Base-by-base conservation (phyloP, 129 eudicot species). In the Flaveria ramosissima region DNA sequence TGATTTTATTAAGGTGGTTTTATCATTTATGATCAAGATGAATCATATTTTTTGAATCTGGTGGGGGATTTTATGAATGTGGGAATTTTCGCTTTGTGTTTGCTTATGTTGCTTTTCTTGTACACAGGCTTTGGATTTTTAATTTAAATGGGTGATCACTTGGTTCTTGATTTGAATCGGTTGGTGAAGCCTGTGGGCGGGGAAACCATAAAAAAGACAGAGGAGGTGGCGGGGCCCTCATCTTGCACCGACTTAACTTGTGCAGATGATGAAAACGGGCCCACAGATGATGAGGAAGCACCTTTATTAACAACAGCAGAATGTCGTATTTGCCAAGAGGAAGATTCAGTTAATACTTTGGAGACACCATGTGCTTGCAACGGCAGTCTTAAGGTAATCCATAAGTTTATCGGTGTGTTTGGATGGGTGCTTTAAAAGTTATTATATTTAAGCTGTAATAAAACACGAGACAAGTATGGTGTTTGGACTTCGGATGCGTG, bases 251-350 rank as follows among this genome's bases (percentile, higher is more conserved):
- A 77, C 4, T 42, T 47, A 30, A 73, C 56, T 74, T 69, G 69
- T 48, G 84, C 78, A 51, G 86, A 78, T 39, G 88, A 68, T 74
- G 93, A 76, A 59, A 79, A 81, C 9, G 71, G 76, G 59, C 86
- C 86, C 76, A 64, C 67, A 26, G 84, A 64, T 32, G 88, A 90
- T 73, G 98, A 91, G 84, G 85, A 85, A 66, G 92, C 91, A 36
- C 96, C 97, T 46, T 81, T 94, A 19, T 79, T 94, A 68, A 72
- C 83, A 59, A 50, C 81, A 71, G 94, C 84, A 6, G 99, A 95
- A 75, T 95, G 99, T 78, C 97, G 99, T 61, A 95, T 95, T 82
- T 95, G 99, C 83, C 97, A 91, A 82, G 98, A 94, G 14, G 98
- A 94, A 73, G 98, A 94, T 91, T 74, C 85, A 20, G 36, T 91